Evolutionary conservation across 495 filamentous ascomycete species (phyloP), one percentile per base, ranked within the genome.

Genomic region (Terfezia claveryi): DNA sequence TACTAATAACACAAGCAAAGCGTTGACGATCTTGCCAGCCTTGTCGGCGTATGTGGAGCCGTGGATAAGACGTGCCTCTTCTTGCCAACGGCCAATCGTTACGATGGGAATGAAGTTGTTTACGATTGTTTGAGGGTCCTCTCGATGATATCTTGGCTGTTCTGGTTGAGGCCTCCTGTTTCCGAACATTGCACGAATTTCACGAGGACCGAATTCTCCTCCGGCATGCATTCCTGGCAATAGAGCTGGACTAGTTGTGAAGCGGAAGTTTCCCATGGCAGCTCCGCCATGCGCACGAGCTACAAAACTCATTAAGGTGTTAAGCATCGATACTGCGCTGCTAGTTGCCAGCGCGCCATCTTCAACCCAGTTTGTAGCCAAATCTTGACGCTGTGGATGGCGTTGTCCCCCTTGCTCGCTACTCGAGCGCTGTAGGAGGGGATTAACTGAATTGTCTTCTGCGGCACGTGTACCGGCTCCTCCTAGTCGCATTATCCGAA

Each of bases 31-130:
- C 57, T 78, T 80, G 55, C 72, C 69, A n/a, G 80, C 77, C 61
- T 83, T 87, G 36, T 92, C 87, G 8, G 75, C 62, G 53, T 81
- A 75, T 20, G 69, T 73, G 44, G 66, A 67, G 51, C 82, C 82
- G 67, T 87, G 96, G 1, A 96, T 71, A 66, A 96, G 76, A 56
- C 81, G 80, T 11, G 87, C 83, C 68, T 96, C 91, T 61, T 94
- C 85, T 60, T 83, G 79, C 88, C 92, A 99, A 49, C 91, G 79
- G 44, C 72, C 70, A 44, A 69, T 70, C 10, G 89, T 95, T 2
- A 75, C 70, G 37, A 76, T 75, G 16, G 84, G 73, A 23, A 73
- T 70, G 67, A 94, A 94, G 38, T 52, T 58, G 49, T 61, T 64
- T 27, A 65, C 59, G 49, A 54, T 56, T 8, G 57, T 62, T 59